Evolutionary conservation across 2,329 filamentous ascomycete genomes (phyloP), one percentile per base, ranked within the genome.

Genomic region (Fusarium buxicola): DNA sequence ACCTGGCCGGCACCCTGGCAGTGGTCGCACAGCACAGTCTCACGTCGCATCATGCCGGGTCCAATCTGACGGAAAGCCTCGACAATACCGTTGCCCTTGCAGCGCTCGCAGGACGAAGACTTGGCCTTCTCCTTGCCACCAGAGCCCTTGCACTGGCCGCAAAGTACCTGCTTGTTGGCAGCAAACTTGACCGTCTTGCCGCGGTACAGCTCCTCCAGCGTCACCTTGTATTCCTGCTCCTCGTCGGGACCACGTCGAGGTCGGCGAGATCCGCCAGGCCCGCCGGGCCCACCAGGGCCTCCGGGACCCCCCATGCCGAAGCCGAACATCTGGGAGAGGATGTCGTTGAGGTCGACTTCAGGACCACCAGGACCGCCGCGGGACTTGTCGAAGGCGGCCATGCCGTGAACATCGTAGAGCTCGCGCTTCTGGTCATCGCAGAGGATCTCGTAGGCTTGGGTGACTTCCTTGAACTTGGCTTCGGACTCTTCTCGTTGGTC

Each of bases 121-220:
- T 95, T 96, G 50, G 92, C 91, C 79, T 94, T 96, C 60, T 96
- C 92, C 78, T 96, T 97, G 64, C 92, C 95, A 35, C 95, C 95
- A 41, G 84, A 87, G 39, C 95, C 95, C 75, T 94, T 94, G 82
- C 95, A 99, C 70, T 88, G 85, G 57, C 84, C 84, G 79, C 95
- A 99, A 60, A 97, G 83, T 60, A 97, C 86, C 73, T 97, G 94
- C 82, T 98, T 98, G 72, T 94, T 96, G 73, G 92, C 95, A 8
- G 92, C 89, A 76, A 99, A 97, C 80, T 96, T 95, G 73, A 96
- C 95, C 1, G 95, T 97, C 84, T 98, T 97, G 72, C 95, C 95
- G 80, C 96, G 97, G 85, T 98, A 99, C 28, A 99, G 84, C 77
- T 99, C 95, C 76, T 98, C 95, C 58, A 99, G 80, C 3, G 88